Evolutionary conservation across 805 yeast species (phyloP).

Genomic region (Gaillardinia entomophila): DNA sequence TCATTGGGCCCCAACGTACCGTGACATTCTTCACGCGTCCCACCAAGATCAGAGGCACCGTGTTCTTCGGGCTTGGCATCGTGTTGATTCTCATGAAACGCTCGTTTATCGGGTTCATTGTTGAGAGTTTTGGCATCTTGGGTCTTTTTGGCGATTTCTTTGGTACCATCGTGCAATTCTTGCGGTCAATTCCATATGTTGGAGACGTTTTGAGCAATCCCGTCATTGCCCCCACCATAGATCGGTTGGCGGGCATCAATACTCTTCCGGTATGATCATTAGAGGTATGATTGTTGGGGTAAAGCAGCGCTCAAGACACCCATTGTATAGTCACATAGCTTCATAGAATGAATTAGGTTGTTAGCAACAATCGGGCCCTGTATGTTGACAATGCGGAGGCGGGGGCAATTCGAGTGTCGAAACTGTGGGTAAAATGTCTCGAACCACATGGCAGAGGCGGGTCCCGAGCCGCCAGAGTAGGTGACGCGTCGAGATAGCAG

Average conservation of each 20-base stretch:
- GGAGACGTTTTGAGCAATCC: slow-evolving; percentile 86
- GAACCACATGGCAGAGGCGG: no score
- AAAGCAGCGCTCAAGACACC: no score
- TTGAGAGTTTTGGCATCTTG: slow-evolving; percentile 86
- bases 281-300: no score
- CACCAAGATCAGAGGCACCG: slow-evolving; percentile 76
- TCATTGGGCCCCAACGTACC: slow-evolving; percentile 86
- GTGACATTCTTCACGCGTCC: slow-evolving; percentile 80
- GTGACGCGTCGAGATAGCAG: no score
- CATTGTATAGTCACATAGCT: no score
- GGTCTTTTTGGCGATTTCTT: slow-evolving; percentile 89
- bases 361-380: no score
- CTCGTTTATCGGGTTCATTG: slow-evolving; percentile 77
- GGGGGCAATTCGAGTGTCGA: no score
- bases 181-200: slow-evolving; percentile 80
- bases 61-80: slow-evolving; percentile 75
- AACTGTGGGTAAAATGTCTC: no score
- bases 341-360: no score
- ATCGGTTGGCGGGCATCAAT: slow-evolving; percentile 37
- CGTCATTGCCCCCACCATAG: slow-evolving; percentile 62
- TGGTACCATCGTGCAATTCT: slow-evolving; percentile 79
- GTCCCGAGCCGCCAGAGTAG: no score
- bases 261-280: slow-evolving; percentile 33
- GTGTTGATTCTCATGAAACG: slow-evolving; percentile 65
- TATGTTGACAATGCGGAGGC: no score